Evolutionary conservation across 2,329 filamentous ascomycete genomes (phyloP).

Genomic region (Botrytis squamosa): DNA sequence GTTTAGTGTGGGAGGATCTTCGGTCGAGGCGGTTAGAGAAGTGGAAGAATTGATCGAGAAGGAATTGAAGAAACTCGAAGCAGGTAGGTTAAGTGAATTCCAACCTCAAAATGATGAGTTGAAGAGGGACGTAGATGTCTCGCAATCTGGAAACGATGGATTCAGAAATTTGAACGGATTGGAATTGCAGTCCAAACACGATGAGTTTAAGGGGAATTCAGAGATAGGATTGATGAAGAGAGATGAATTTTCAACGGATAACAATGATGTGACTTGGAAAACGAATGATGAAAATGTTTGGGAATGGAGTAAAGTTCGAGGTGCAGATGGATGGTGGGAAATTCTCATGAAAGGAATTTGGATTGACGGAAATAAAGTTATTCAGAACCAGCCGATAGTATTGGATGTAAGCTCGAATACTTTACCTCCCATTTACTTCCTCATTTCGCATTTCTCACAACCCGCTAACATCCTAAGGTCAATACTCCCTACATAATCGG

Average conservation of each 20-base stretch:
- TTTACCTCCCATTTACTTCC: neutral
- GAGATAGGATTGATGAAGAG: constrained; percentile 23
- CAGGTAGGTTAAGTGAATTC: neutral
- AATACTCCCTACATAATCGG: constrained; percentile 33
- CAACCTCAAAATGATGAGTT: neutral
- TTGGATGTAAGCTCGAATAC: constrained; percentile 25
- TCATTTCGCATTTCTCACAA: neutral
- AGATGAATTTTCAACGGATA: neutral
- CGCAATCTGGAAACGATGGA: neutral
- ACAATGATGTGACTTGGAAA: neutral
- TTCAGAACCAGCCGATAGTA: constrained; percentile 28
- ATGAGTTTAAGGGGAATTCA: neutral
- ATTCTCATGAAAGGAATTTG: constrained; percentile 29
- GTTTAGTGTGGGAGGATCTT: constrained; percentile 30
- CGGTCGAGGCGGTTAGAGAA: constrained; percentile 17
- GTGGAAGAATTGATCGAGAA: constrained; percentile 18
- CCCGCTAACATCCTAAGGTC: constrained; percentile 23
- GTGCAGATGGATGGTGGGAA: constrained; percentile 33
- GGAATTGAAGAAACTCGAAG: constrained; percentile 5
- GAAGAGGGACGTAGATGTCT: neutral
- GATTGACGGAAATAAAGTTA: constrained; percentile 27
- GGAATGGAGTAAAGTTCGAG: constrained; percentile 32
- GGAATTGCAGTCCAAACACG: neutral
- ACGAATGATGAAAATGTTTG: constrained; percentile 18
- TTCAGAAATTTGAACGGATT: neutral